Conservation (phyloP, 2,329 filamentous ascomycete genomes). For the Plenodomus tracheiphilus region DNA sequence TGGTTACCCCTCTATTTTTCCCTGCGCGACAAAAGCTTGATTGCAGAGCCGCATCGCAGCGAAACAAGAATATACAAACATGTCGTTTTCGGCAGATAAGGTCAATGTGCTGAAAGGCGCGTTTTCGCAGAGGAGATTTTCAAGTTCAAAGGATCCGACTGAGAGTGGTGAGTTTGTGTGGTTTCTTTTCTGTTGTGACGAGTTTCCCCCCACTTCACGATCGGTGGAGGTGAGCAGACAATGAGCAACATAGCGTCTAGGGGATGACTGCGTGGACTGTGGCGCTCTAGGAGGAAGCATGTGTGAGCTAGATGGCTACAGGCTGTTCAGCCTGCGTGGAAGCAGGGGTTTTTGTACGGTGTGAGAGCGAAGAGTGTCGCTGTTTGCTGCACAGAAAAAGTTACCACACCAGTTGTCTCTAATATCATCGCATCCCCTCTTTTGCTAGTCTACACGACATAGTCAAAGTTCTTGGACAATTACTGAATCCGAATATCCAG, state of each 20-base stretch:
- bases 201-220: background rate
- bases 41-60: background rate
- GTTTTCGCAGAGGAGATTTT: slow-evolving; percentile 39
- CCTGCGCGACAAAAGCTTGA: background rate
- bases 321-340: too few relatives aligned
- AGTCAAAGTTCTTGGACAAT: background rate
- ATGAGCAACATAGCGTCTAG: too few relatives aligned
- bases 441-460: background rate
- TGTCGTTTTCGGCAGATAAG: slow-evolving; percentile 43
- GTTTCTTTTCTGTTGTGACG: slow-evolving; percentile 4
- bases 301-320: too few relatives aligned
- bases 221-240: background rate
- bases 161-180: slow-evolving; percentile 39
- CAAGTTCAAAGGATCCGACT: slow-evolving; percentile 39
- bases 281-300: too few relatives aligned
- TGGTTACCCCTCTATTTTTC: background rate
- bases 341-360: too few relatives aligned
- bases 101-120: slow-evolving; percentile 36
- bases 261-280: too few relatives aligned
- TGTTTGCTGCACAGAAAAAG: too few relatives aligned
- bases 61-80: slow-evolving; percentile 6
- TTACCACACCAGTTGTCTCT: too few relatives aligned
- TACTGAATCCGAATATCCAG: slow-evolving; percentile 49
- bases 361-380: too few relatives aligned
- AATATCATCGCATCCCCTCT: too few relatives aligned